Evolutionary conservation across 768 basidiomycete genomes (phyloP).

Genomic region (button mushroom (Agaricus bisporus)): DNA sequence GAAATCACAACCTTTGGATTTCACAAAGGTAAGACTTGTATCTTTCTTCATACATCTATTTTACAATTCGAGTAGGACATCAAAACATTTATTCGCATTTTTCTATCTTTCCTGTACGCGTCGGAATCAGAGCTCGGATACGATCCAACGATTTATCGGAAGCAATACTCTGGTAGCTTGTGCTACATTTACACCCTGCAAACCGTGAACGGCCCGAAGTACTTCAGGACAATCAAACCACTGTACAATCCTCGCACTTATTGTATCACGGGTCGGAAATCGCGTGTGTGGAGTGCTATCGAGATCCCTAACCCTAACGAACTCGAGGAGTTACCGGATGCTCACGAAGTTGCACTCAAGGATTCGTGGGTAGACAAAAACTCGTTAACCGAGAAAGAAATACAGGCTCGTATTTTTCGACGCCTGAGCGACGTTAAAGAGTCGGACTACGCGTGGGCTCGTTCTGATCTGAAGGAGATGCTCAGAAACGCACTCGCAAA

Average conservation of each 20-base stretch:
- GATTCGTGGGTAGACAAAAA: conserved; percentile 15
- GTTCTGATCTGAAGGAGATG: neutral
- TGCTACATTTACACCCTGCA: neutral
- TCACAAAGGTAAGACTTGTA: neutral
- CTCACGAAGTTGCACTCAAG: conserved; percentile 10
- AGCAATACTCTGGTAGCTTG: neutral
- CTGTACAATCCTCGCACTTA: neutral
- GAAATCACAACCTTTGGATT: neutral
- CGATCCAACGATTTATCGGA: neutral
- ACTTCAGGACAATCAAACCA: neutral
- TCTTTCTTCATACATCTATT: neutral
- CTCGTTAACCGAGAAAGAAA: conserved; percentile 10
- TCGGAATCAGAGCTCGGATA: conserved; percentile 2
- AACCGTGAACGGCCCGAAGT: neutral
- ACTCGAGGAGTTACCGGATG: neutral
- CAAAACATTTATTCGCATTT: neutral
- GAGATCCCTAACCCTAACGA: neutral
- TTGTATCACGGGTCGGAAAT: conserved; percentile 10
- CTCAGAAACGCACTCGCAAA: neutral
- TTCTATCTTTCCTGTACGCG: neutral
- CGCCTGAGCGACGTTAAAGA: neutral
- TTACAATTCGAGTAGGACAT: neutral
- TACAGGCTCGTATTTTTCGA: conserved; percentile 12
- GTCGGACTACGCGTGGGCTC: neutral
- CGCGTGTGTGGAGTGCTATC: conserved; percentile 12